A percentile compares a stretch with the other conserved stretches of the same genome.
These are phyloP conservation scores for Entelexis sorbosivorans DNA, from an alignment of 1,139 yeast genomes.

Conservation along the genomic window DNA sequence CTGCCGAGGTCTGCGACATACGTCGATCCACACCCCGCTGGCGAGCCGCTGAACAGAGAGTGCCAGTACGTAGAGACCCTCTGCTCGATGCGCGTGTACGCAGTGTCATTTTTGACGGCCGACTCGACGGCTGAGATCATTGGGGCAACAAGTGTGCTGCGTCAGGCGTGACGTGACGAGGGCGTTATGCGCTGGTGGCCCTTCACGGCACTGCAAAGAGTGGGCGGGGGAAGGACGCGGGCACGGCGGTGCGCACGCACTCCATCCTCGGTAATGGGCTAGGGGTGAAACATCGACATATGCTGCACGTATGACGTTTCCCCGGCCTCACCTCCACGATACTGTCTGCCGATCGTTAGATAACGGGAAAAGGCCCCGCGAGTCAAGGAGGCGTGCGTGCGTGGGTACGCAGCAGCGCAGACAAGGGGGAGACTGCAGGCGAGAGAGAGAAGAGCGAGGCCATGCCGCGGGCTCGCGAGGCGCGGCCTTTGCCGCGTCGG, in stretches of 20 bases:
- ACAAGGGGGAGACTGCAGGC: not conserved
- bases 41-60: constrained; percentile 1
- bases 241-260: not conserved
- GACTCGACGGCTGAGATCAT: not conserved
- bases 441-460: too few species aligned
- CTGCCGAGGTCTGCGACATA: not conserved
- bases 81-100: not conserved
- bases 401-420: too few species aligned
- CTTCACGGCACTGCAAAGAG: not conserved
- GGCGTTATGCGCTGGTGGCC: not conserved
- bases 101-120: not conserved
- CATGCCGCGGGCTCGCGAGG: too few species aligned
- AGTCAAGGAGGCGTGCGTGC: not conserved
- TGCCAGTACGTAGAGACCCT: constrained; percentile 6
- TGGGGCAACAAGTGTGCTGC: not conserved
- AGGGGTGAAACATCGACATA: not conserved
- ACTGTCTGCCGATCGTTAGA: not conserved
- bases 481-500: too few species aligned
- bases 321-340: not conserved
- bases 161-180: not conserved
- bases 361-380: not conserved
- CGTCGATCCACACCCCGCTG: not conserved
- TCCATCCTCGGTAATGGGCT: not conserved
- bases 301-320: not conserved
- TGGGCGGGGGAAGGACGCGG: not conserved